Evolutionary conservation across 148 eudicot genomes (phyloP), one percentile per base, ranked within the genome.

Genomic region (Hydrangea macrophylla): DNA sequence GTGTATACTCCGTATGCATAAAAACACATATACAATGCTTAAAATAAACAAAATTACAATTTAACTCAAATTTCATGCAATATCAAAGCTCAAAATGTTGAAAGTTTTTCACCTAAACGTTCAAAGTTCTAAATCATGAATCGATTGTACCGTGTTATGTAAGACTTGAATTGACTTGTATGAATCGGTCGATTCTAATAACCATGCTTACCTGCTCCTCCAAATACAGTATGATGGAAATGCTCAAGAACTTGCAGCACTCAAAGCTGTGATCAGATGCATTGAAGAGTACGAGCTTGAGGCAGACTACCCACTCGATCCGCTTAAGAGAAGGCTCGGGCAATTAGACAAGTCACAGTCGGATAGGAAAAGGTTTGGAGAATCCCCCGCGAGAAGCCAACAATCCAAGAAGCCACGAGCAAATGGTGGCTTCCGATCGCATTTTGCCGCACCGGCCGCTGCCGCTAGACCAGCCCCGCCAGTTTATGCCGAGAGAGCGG

Each of bases 181-280:
- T n/a, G n/a, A n/a, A n/a, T n/a, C n/a, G n/a, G n/a, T n/a, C n/a
- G n/a, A n/a, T n/a, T n/a, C n/a, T n/a, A n/a, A n/a, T n/a, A n/a
- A n/a, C n/a, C n/a, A n/a, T n/a, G n/a, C n/a, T n/a, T n/a, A n/a
- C n/a, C n/a, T n/a, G n/a, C n/a, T n/a, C n/a, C n/a, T n/a, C n/a
- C n/a, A n/a, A n/a, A 15, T 48, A 68, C 79, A 84, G 88, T 76
- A 70, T 55, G 74, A 69, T 42, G 75, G 51, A 40, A 85, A 85
- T 73, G 68, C 84, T 58, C 84, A 82, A 50, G 90, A 82, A 78
- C 85, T 78, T 62, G 81, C 75, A 39, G 90, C 87, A 7, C 40
- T 85, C 36, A 80, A 55, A 69, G 73, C 60, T 25, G 80, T 85
- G 55, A 74, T 85, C 12, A 55, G 63, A 8, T 83, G 86, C 40